Conservation (phyloP, 2,329 filamentous ascomycete species). For the Cercospora citrullina region DNA sequence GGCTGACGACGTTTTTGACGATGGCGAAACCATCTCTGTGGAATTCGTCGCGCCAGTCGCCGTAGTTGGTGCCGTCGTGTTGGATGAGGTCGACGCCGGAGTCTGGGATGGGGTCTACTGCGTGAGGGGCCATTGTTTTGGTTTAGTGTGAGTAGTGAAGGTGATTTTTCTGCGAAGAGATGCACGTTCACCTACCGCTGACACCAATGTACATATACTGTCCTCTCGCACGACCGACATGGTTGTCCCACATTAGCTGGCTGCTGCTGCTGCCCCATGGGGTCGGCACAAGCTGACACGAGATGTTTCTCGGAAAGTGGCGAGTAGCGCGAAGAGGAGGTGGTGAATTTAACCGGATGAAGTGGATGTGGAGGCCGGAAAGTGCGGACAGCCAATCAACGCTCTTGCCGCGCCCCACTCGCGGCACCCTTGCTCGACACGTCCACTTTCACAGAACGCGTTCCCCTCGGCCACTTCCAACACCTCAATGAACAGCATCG, state of each 20-base stretch:
- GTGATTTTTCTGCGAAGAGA: neutral
- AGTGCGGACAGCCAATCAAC: neutral
- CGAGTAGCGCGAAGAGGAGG: neutral
- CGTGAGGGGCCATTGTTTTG: constrained; percentile 23
- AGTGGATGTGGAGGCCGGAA: neutral
- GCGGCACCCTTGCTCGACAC: neutral
- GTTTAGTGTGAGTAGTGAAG: neutral
- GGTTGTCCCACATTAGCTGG: neutral
- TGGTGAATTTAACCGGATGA: neutral
- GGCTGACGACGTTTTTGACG: constrained; percentile 32
- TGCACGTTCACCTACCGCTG: neutral
- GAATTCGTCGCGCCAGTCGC: constrained; percentile 39
- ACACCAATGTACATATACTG: neutral
- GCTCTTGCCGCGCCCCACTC: neutral
- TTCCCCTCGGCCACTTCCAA: neutral
- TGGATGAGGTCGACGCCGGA: constrained; percentile 27
- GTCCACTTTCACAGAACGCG: neutral
- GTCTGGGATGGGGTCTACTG: constrained; percentile 22
- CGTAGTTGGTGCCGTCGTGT: constrained; percentile 25
- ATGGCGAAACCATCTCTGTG: constrained; percentile 36
- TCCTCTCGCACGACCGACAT: neutral
- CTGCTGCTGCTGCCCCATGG: neutral
- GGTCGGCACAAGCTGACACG: neutral
- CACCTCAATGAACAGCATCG: neutral
- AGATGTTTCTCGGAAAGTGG: neutral